Evolutionary conservation across 2,329 filamentous ascomycete genomes (phyloP).

Genomic region (Fusarium virguliforme): DNA sequence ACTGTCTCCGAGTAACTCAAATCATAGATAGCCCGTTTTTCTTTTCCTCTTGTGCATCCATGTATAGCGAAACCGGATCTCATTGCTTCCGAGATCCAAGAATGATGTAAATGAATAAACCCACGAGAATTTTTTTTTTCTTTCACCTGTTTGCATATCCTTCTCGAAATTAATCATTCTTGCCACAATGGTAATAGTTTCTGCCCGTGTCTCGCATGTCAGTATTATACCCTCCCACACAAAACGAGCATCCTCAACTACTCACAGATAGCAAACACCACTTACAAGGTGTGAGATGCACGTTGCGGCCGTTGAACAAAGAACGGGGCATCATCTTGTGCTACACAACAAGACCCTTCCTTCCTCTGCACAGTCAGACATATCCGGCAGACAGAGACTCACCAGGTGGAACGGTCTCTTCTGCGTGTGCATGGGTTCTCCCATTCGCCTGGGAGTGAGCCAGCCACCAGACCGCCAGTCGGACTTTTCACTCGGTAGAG

Average conservation of each 20-base stretch:
- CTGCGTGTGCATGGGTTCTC: conserved; percentile 24
- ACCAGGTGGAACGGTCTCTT: conserved; percentile 6
- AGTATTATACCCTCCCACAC: conserved; percentile 36
- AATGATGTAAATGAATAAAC: conserved; percentile 29
- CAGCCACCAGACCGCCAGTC: conserved; percentile 43
- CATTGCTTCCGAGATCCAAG: conserved; percentile 25
- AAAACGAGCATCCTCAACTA: not conserved
- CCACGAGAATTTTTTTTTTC: conserved; percentile 5
- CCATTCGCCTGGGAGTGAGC: conserved; percentile 35
- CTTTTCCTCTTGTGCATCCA: not conserved
- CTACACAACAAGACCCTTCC: conserved; percentile 2
- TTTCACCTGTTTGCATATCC: not conserved
- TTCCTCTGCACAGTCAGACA: not conserved
- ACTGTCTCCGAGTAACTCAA: conserved; percentile 15
- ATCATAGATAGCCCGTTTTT: conserved; percentile 21
- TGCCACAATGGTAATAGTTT: conserved; percentile 22
- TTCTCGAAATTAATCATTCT: conserved; percentile 22
- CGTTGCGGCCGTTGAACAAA: conserved; percentile 20
- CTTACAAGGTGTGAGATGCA: conserved; percentile 8
- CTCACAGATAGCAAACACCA: not conserved
- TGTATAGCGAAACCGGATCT: conserved; percentile 38
- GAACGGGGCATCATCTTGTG: conserved; percentile 4
- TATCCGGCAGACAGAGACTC: conserved; percentile 4
- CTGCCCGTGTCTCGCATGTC: conserved; percentile 17
- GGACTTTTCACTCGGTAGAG: conserved; percentile 42